Base-by-base conservation (phyloP, 164 flowering plant species). In the Vitis rotundifolia region DNA sequence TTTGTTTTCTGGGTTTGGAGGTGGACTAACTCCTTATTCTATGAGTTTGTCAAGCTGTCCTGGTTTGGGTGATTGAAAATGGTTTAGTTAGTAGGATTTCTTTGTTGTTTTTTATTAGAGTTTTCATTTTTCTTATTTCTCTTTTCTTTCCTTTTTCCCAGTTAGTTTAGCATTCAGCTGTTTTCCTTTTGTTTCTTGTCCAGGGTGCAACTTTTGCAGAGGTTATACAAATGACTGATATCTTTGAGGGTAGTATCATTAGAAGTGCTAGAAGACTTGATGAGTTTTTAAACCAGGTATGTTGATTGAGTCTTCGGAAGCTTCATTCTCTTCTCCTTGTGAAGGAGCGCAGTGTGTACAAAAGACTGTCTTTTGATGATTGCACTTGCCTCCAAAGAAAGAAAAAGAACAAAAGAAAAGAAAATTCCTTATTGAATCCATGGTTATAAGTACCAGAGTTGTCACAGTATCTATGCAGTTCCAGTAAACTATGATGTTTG, bases 261-360 rank as follows among this genome's bases (percentile, higher is more conserved):
- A 78, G 99, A 56, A 82, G 86, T 64, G 90, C 97, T 12, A 84
- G 97, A 76, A 87, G 99, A 78, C 90, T 96, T 55, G 95, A 93
- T 78, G 99, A 93, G 77, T 96, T 93, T 83, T 65, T 96, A 76
- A 93, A 92, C 68, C 99, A 96, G 99, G 99, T 96, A 83, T n/a
- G 1, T 63, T 61, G 8, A 22, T 22, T 22, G 14, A 22, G n/a
- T 8, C 37, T 16, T 9, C 19, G 11, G 16, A 1, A 19, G n/a
- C 12, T 29, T 13, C 26, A n/a, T 12, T 50, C 18, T 49, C 31
- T 52, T 49, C 50, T 51, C 31, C 47, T 11, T 44, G n/a, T 61
- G 57, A n/a, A 54, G n/a, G 9, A 15, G 31, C 8, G 3, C 31
- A 65, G 22, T 47, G 26, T 22, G n/a, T 19, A 22, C 26, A 22